These are phyloP conservation scores for Calocera cornea DNA, from an alignment of 768 basidiomycete species.

Conservation along the genomic window DNA sequence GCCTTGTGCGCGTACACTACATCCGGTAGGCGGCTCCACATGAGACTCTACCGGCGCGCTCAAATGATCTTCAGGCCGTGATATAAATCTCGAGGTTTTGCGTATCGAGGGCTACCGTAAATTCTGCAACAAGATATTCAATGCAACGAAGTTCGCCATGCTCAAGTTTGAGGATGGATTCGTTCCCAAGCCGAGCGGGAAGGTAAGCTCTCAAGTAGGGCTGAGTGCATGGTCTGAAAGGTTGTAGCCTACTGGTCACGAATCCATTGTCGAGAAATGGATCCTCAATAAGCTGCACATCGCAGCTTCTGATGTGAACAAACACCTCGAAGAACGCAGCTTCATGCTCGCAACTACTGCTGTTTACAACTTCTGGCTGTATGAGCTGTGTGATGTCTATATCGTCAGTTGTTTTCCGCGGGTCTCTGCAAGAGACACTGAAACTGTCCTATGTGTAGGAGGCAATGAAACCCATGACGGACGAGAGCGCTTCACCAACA, in stretches of 20 bases:
- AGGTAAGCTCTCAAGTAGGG: constrained; percentile 34
- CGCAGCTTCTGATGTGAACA: constrained; percentile 65
- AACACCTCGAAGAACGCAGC: constrained; percentile 60
- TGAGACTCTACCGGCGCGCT: not conserved
- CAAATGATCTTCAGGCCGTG: constrained; percentile 48
- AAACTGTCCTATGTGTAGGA: constrained; percentile 40
- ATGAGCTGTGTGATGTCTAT: constrained; percentile 98
- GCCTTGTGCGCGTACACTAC: constrained; percentile 88
- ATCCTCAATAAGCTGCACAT: constrained; percentile 85
- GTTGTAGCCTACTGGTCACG: constrained; percentile 70
- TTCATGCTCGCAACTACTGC: constrained; percentile 84
- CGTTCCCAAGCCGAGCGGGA: constrained; percentile 51
- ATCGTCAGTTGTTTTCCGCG: constrained; percentile 44
- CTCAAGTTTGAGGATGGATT: constrained; percentile 81
- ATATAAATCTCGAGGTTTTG: constrained; percentile 92
- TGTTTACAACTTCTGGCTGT: constrained; percentile 90
- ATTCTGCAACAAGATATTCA: constrained; percentile 99
- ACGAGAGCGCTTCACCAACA: constrained; percentile 48
- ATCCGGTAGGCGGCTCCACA: constrained; percentile 41
- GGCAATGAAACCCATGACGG: constrained; percentile 97
- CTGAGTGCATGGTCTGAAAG: not conserved
- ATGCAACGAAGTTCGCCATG: constrained; percentile 99
- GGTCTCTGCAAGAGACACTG: constrained; percentile 5
- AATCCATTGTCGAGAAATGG: constrained; percentile 89
- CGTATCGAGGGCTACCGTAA: constrained; percentile 97